phyloP scores from a whole-genome alignment of 192 early-diverging fungal species.

The Kickxella alabastrina region DNA sequence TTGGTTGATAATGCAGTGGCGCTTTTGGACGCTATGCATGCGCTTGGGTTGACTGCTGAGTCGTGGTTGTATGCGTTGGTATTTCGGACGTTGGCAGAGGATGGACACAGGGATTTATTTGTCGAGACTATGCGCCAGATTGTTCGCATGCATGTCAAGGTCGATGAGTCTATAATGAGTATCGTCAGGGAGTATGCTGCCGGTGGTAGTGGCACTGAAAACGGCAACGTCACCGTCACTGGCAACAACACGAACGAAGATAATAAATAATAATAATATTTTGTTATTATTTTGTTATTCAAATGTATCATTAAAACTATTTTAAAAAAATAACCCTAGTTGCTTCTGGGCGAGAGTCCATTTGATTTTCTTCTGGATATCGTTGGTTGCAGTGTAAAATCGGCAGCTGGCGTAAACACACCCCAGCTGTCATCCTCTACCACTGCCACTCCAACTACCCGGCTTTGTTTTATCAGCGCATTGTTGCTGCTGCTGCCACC shows the following conservation, averaged over 20 bases:
- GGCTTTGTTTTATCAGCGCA: too few relatives aligned
- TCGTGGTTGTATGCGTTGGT: constrained; percentile 16
- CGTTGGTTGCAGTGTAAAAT: constrained; percentile 24
- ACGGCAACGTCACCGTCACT: background rate
- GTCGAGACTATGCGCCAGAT: constrained; percentile 25
- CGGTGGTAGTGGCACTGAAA: too few relatives aligned
- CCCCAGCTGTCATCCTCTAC: constrained; percentile 33
- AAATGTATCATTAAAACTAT: too few relatives aligned
- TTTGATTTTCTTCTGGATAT: too few relatives aligned
- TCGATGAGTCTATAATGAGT: constrained; percentile 1
- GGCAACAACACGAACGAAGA: too few relatives aligned
- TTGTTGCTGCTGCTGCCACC: too few relatives aligned
- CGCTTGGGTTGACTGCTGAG: background rate
- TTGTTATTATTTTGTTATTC: too few relatives aligned
- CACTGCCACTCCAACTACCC: too few relatives aligned
- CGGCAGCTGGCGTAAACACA: constrained; percentile 32
- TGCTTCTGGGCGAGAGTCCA: too few relatives aligned
- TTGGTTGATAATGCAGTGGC: constrained; percentile 1
- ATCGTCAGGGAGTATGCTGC: constrained; percentile 14
- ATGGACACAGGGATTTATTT: constrained; percentile 6
- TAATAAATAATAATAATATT: too few relatives aligned
- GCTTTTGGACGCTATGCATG: constrained; percentile 28
- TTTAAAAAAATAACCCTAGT: too few relatives aligned
- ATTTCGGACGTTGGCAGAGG: constrained; percentile 5
- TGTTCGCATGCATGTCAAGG: background rate